Evolutionary conservation across 495 filamentous ascomycete species (phyloP), one percentile per base, ranked within the genome.

Genomic region (Endocarpon pusillum): DNA sequence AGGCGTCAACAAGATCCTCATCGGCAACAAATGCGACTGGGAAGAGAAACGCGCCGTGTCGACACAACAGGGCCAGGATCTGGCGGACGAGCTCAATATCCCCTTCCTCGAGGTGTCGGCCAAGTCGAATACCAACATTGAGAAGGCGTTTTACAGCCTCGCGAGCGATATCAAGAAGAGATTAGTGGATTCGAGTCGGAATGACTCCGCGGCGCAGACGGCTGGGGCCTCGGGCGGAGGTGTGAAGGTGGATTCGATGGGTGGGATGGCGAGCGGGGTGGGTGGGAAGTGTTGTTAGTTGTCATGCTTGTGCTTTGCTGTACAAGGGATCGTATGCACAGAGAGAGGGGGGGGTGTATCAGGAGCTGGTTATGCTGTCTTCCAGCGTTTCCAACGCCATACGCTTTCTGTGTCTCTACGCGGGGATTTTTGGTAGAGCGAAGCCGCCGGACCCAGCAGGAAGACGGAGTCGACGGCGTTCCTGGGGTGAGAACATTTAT

Each of bases 11-110:
- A 99, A 96, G 66, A 96, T 99, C 48, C 75, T 99, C 32, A 94
- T 99, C 39, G 89, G 89, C 46, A 99, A 99, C 67, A 99, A 99
- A 61, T 97, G 89, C 59, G 89, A 99, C 61, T 96, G 91, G 91
- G 87, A 96, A 59, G 89, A 99, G 58, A 99, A 96, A 66, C 72
- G 91, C 41, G 81, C 75, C 12, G 80, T 99, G 14, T 82, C 83
- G 18, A 93, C 78, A 30, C 84, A 96, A 55, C 80, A 78, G 49
- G 89, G 89, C 40, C 87, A 99, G 51, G 72, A 78, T 43, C 69
- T 99, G 22, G 89, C 89, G 18, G 80, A 92, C 57, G 89, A 99
- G 58, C 75, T 99, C 29, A 84, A 85, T 42, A 94, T 99, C 40
- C 89, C 91, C 3, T 99, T 99, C 63, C 75, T 99, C 52, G 89